phyloP scores from a whole-genome alignment of 768 basidiomycete genomes.

The Russula griseocarnosa region DNA sequence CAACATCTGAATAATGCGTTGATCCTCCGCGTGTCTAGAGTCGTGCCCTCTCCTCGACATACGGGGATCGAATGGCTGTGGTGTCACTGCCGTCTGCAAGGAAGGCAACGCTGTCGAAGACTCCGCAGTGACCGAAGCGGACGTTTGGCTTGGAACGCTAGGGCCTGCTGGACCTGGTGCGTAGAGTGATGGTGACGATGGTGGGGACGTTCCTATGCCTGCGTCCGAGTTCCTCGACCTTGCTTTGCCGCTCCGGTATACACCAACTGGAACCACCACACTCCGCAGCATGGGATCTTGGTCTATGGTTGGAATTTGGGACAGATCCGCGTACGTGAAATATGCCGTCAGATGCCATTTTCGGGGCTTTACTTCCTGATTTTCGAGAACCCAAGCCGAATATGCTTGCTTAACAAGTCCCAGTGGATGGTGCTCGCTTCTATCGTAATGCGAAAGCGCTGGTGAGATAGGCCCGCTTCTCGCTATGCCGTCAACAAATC shows the following conservation, averaged over 20 bases:
- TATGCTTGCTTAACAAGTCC: slow-evolving; percentile 72
- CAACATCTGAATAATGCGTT: slow-evolving; percentile 57
- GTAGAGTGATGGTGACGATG: slow-evolving; percentile 31
- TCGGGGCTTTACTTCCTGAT: slow-evolving; percentile 45
- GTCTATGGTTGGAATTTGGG: slow-evolving; percentile 39
- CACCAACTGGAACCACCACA: slow-evolving; percentile 38
- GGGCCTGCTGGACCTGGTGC: slow-evolving; percentile 28
- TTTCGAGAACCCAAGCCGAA: slow-evolving; percentile 54
- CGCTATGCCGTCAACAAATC: slow-evolving; percentile 56
- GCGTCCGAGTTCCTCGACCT: slow-evolving; percentile 38
- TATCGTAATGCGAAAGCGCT: slow-evolving; percentile 55
- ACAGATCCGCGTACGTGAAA: slow-evolving; percentile 41
- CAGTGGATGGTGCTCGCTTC: slow-evolving; percentile 48
- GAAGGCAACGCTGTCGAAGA: slow-evolving; percentile 39
- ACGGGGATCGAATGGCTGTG: slow-evolving; percentile 32
- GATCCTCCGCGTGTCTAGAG: slow-evolving; percentile 50
- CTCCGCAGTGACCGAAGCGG: slow-evolving; percentile 24
- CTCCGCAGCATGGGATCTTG: slow-evolving; percentile 37
- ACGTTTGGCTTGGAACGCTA: slow-evolving; percentile 24
- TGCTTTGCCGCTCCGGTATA: slow-evolving; percentile 43
- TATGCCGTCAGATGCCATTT: slow-evolving; percentile 64
- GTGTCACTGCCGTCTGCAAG: slow-evolving; percentile 39
- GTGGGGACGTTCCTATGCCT: slow-evolving; percentile 28
- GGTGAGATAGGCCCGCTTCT: slow-evolving; percentile 48
- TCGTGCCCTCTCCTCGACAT: slow-evolving; percentile 35